Evolutionary conservation across 768 basidiomycete species (phyloP).

Genomic region (Lentinula sp.): DNA sequence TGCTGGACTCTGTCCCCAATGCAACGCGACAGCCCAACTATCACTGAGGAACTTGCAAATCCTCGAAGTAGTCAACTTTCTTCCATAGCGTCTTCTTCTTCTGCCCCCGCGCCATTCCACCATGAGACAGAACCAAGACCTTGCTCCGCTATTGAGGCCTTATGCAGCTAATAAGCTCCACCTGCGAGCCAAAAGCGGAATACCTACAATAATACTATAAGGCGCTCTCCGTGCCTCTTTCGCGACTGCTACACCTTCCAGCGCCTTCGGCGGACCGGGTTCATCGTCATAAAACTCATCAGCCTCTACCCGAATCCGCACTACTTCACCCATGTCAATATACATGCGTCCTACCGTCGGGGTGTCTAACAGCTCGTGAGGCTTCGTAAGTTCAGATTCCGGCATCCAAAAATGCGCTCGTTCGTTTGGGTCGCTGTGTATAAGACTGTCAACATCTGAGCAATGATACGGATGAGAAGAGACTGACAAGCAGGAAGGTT

Average conservation of each 20-base stretch:
- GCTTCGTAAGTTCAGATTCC: conserved; percentile 43
- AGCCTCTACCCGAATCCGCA: conserved; percentile 73
- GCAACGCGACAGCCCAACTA: no score
- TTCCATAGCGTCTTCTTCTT: conserved; percentile 35
- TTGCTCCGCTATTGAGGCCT: conserved; percentile 83
- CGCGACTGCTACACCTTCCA: conserved; percentile 58
- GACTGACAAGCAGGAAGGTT: conserved; percentile 72
- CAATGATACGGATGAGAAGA: neutral
- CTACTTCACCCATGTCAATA: conserved; percentile 68
- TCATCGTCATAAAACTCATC: conserved; percentile 87
- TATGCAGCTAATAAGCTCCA: conserved; percentile 19
- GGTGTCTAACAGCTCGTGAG: conserved; percentile 66
- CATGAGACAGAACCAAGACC: conserved; percentile 72
- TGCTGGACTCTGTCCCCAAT: no score
- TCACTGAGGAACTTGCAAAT: neutral
- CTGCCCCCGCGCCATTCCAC: conserved; percentile 56
- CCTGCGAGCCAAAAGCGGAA: neutral
- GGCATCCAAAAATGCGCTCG: conserved; percentile 83
- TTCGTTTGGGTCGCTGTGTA: conserved; percentile 68
- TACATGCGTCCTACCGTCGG: conserved; percentile 67
- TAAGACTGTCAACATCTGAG: neutral
- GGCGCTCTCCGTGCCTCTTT: conserved; percentile 48
- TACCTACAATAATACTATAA: conserved; percentile 64
- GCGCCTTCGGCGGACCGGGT: conserved; percentile 74
- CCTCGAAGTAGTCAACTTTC: conserved; percentile 23